Conservation (phyloP, 805 yeast genomes). For the Suhomyces sp. region DNA sequence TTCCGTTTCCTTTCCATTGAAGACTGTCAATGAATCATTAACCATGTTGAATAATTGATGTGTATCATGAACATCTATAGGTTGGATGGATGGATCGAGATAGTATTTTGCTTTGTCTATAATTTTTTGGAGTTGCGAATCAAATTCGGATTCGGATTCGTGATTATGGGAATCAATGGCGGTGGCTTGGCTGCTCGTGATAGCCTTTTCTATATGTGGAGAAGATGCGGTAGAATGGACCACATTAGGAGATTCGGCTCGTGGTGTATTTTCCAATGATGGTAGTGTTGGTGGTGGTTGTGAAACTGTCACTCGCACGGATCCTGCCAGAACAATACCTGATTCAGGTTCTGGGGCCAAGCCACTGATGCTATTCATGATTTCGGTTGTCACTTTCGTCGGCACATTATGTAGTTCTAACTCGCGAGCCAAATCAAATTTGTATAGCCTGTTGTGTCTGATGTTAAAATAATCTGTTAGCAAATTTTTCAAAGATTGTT, state of each 20-base stretch:
- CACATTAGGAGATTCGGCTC: too few relatives aligned
- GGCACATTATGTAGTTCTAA: slow-evolving; percentile 34
- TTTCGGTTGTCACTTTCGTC: slow-evolving; percentile 5
- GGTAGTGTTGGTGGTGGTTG: too few relatives aligned
- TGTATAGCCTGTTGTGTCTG: slow-evolving; percentile 38
- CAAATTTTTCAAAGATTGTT: slow-evolving; percentile 18
- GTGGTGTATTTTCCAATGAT: too few relatives aligned
- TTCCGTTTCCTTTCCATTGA: slow-evolving; percentile 81
- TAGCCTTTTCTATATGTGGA: too few relatives aligned
- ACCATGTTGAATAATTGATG: slow-evolving; percentile 19
- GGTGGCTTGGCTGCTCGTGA: background rate
- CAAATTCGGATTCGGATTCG: background rate
- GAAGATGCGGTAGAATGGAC: too few relatives aligned
- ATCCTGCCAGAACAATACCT: too few relatives aligned
- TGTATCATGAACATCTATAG: slow-evolving; percentile 27
- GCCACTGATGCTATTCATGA: slow-evolving; percentile 6
- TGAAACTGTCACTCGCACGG: too few relatives aligned
- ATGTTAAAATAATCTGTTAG: slow-evolving; percentile 28
- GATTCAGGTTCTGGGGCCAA: background rate
- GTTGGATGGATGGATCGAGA: slow-evolving; percentile 37
- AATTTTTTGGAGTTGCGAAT: slow-evolving; percentile 14
- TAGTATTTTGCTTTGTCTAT: slow-evolving; percentile 30
- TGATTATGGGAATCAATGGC: too few relatives aligned
- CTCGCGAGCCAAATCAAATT: slow-evolving; percentile 44
- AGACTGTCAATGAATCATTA: slow-evolving; percentile 30